These are phyloP conservation scores for Dactylellina parvicollis DNA, from an alignment of 2,329 filamentous ascomycete genomes.

Conservation along the genomic window DNA sequence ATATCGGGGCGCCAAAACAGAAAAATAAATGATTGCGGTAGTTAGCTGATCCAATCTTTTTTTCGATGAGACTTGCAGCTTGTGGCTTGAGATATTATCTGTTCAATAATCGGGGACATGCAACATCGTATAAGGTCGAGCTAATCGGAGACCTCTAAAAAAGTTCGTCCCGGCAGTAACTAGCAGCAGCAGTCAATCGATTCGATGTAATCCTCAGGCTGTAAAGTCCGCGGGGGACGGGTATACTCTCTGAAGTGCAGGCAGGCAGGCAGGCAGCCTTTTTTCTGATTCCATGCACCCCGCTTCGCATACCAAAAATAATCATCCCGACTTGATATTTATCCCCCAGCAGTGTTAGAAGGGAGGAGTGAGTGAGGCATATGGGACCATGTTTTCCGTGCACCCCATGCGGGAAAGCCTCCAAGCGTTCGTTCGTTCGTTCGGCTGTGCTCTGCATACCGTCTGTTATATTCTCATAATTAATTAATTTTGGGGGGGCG, in stretches of 20 bases:
- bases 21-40: too few species aligned
- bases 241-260: too few species aligned
- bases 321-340: too few species aligned
- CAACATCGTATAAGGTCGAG: conserved; percentile 4
- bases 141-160: too few species aligned
- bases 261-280: background rate
- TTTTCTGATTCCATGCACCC: conserved; percentile 18
- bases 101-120: conserved; percentile 11
- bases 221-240: background rate
- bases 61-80: background rate
- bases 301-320: conserved; percentile 44
- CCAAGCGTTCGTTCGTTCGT: background rate
- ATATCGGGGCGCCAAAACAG: background rate
- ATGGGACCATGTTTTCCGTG: conserved; percentile 1
- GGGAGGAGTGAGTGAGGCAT: conserved; percentile 9
- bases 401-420: background rate
- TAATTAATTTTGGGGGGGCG: too few species aligned
- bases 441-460: background rate
- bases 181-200: background rate
- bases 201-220: background rate
- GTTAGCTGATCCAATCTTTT: background rate
- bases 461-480: background rate
- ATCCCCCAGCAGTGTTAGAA: background rate
- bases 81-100: background rate
- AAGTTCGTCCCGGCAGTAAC: background rate